Conservation (phyloP, 2,329 filamentous ascomycete species). For the Phialophora chinensis region DNA sequence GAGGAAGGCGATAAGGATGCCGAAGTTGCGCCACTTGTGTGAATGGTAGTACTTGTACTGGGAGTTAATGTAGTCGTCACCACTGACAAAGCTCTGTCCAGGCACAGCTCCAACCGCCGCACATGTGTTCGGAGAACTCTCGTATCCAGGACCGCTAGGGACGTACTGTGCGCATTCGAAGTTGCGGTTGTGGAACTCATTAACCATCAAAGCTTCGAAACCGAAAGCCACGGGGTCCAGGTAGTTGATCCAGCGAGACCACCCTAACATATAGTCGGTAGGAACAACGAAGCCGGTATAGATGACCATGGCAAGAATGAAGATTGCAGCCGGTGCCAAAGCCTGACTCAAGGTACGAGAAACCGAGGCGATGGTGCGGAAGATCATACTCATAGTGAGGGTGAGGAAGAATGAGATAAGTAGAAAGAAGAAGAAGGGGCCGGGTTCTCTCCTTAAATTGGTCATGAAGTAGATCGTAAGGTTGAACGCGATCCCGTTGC, state of each 20-base stretch:
- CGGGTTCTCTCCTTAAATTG: constrained; percentile 74
- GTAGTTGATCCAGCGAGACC: constrained; percentile 73
- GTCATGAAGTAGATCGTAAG: constrained; percentile 85
- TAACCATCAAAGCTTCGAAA: constrained; percentile 65
- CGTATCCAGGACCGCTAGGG: constrained; percentile 65
- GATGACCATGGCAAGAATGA: constrained; percentile 65
- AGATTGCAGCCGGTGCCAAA: constrained; percentile 61
- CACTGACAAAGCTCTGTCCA: constrained; percentile 60
- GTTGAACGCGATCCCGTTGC: constrained; percentile 79
- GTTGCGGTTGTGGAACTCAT: constrained; percentile 63
- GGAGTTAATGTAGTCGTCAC: constrained; percentile 63
- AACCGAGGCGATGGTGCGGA: constrained; percentile 74
- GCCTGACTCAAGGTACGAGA: constrained; percentile 71
- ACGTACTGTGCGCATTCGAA: constrained; percentile 62
- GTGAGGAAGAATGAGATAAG: constrained; percentile 68
- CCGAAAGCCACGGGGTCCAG: constrained; percentile 70
- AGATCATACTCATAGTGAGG: constrained; percentile 55
- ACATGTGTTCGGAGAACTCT: constrained; percentile 63
- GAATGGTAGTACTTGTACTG: constrained; percentile 63
- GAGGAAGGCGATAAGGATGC: constrained; percentile 70
- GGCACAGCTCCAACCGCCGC: constrained; percentile 59
- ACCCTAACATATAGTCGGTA: constrained; percentile 63
- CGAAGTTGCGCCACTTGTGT: constrained; percentile 74
- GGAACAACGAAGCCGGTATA: constrained; percentile 72
- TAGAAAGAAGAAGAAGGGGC: constrained; percentile 84